Conservation (phyloP, 768 basidiomycete species). For the Auriscalpium orientale region DNA sequence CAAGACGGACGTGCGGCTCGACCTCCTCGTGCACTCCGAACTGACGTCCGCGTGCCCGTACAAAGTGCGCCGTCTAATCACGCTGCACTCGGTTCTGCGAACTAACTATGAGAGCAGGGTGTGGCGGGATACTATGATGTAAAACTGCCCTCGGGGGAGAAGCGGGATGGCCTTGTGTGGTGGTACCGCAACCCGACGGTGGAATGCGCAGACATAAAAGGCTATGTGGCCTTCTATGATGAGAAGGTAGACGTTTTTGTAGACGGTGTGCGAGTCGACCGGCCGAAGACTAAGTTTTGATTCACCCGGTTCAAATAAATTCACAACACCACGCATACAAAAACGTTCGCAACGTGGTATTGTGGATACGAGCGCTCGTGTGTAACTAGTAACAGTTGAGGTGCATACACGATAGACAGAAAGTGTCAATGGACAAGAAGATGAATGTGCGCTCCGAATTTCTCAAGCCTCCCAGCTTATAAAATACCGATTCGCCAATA, state of each 20-base stretch:
- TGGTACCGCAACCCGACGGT: slow-evolving; percentile 49
- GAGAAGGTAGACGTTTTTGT: slow-evolving; percentile 63
- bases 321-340: too few species aligned
- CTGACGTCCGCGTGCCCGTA: slow-evolving; percentile 50
- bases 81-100: not conserved
- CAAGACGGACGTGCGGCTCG: slow-evolving; percentile 44
- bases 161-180: slow-evolving; percentile 47
- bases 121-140: slow-evolving; percentile 52
- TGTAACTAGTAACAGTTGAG: too few species aligned
- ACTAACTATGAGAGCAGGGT: slow-evolving; percentile 32
- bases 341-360: too few species aligned
- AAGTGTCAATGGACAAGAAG: too few species aligned
- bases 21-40: slow-evolving; percentile 41
- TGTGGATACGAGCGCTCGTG: too few species aligned
- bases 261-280: slow-evolving; percentile 46
- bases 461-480: too few species aligned
- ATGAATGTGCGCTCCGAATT: too few species aligned
- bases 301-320: not conserved
- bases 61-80: slow-evolving; percentile 37
- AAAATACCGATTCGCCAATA: too few species aligned
- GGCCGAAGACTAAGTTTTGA: slow-evolving; percentile 10
- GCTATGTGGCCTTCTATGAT: slow-evolving; percentile 54
- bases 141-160: slow-evolving; percentile 35
- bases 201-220: slow-evolving; percentile 44
- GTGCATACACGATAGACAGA: too few species aligned